Conservation (phyloP, 768 basidiomycete genomes). For the Nidularia sp. region DNA sequence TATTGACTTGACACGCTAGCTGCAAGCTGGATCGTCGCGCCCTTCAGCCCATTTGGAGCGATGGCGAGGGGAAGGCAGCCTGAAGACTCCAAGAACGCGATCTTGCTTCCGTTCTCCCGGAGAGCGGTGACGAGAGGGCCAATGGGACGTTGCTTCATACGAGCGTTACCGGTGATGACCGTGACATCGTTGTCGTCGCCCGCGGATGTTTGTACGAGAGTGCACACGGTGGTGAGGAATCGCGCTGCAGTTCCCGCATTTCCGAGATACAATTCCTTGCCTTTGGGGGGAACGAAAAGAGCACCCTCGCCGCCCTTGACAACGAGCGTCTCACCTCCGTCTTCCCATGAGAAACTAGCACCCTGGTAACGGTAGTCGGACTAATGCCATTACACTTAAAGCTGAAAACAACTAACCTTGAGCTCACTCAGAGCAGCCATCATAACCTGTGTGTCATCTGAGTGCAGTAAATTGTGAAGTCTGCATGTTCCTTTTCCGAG, state of each 20-base stretch:
- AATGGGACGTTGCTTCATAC: conserved; percentile 98
- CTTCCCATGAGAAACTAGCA: conserved; percentile 92
- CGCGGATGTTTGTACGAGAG: conserved; percentile 60
- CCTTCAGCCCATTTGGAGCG: conserved; percentile 75
- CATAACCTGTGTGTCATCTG: conserved; percentile 99
- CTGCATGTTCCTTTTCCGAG: conserved; percentile 86
- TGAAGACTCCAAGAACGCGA: conserved; percentile 72
- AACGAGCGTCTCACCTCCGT: conserved; percentile 91
- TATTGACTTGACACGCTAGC: conserved; percentile 98
- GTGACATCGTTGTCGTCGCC: conserved; percentile 46
- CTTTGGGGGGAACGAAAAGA: conserved; percentile 71
- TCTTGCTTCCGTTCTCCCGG: conserved; percentile 69
- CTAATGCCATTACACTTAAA: not conserved
- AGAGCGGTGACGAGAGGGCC: conserved; percentile 93
- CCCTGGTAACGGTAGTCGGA: conserved; percentile 45
- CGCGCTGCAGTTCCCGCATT: conserved; percentile 98
- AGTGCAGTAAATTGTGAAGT: conserved; percentile 88
- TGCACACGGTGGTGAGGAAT: conserved; percentile 95
- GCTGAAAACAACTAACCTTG: conserved; percentile 46
- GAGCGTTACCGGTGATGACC: conserved; percentile 92
- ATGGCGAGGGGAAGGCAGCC: conserved; percentile 91
- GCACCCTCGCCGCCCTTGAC: conserved; percentile 84
- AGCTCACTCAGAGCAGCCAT: conserved; percentile 90
- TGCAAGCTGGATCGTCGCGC: conserved; percentile 79
- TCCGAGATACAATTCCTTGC: conserved; percentile 90